Base-by-base conservation (phyloP, 2,329 filamentous ascomycete species). In the Aotearoamyces nothofagi region DNA sequence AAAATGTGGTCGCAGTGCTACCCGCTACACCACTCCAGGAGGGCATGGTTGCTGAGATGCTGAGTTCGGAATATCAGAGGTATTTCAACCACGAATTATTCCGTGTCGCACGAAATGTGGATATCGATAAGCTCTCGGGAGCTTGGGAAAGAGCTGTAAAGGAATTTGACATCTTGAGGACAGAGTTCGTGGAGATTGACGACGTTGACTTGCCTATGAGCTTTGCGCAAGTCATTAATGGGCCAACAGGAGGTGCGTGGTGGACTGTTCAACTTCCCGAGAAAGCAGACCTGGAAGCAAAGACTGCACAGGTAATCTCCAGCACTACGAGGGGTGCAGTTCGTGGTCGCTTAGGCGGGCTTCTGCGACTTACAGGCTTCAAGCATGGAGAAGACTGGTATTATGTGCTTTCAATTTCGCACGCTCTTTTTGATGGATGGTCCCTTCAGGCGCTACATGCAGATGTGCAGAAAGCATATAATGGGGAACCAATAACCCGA, bases 51-150 rank as follows among this genome's bases (percentile, higher is more conserved):
- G 73, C 75, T 0, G 78, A 82, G 35, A 92, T 92, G 79, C 39
- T 83, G 0, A 61, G 69, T 10, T 90, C 83, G 0, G 60, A 69
- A 3, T 87, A 78, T 40, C 56, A 61, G 8, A 66, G 73, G 37
- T 96, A 96, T 47, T 92, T 83, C 57, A 93, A 92, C 37, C 75
- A 90, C 33, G 80, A 93, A 41, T 53, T 87, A 2, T 56, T 92
- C 13, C 63, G 72, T 37, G 39, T 94, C 2, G 45, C 53, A 0
- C 37, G 56, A 0, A 49, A 54, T 1, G 57, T 74, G 1, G 63
- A 92, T 39, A 20, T 74, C 0, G 38, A 53, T 0, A 61, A 43
- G 25, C 57, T 93, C 1, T 57, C 61, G 19, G 28, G 45, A 1
- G 78, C 83, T 1, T 83, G 81, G 68, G 46, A 50, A 5, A 47